Conservation (phyloP, 2,329 filamentous ascomycete species). For the Paecilomyces sp. region DNA sequence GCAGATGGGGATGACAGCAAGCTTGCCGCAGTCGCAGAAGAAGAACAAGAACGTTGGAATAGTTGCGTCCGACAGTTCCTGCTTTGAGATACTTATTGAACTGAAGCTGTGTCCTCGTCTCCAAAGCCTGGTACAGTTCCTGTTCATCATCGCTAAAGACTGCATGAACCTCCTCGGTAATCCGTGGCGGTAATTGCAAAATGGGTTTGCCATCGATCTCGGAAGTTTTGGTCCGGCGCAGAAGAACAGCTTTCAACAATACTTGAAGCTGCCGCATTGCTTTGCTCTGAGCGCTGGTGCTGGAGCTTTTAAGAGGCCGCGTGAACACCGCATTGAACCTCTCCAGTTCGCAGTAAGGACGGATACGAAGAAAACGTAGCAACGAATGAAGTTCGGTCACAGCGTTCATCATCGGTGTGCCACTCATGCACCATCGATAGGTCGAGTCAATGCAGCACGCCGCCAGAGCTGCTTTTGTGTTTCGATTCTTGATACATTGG, state of each 20-base stretch:
- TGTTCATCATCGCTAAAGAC: slow-evolving; percentile 61
- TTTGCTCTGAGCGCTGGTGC: slow-evolving; percentile 23
- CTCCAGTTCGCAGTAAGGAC: slow-evolving; percentile 61
- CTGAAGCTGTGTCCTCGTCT: slow-evolving; percentile 57
- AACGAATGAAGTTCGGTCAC: slow-evolving; percentile 72
- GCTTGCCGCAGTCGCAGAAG: slow-evolving; percentile 73
- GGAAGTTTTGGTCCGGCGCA: slow-evolving; percentile 75
- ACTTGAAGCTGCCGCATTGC: slow-evolving; percentile 68
- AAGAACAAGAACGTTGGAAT: slow-evolving; percentile 73
- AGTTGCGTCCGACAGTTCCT: slow-evolving; percentile 63
- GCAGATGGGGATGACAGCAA: slow-evolving; percentile 69
- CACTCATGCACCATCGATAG: slow-evolving; percentile 68
- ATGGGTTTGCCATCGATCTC: slow-evolving; percentile 74
- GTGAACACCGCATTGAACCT: slow-evolving; percentile 55
- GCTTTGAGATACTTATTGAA: slow-evolving; percentile 72
- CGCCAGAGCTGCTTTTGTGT: slow-evolving; percentile 55
- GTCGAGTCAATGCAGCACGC: slow-evolving; percentile 52
- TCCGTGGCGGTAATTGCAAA: slow-evolving; percentile 59
- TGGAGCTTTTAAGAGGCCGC: slow-evolving; percentile 41
- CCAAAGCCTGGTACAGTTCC: slow-evolving; percentile 59
- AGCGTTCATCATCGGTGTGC: slow-evolving; percentile 84
- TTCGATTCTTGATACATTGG: slow-evolving; percentile 71
- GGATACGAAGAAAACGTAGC: slow-evolving; percentile 68
- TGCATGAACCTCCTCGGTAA: slow-evolving; percentile 54
- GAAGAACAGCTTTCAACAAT: slow-evolving; percentile 70